These are phyloP conservation scores for Globisporangium paroecandrum DNA, from an alignment of 352 stramenopile species.

Conservation along the genomic window DNA sequence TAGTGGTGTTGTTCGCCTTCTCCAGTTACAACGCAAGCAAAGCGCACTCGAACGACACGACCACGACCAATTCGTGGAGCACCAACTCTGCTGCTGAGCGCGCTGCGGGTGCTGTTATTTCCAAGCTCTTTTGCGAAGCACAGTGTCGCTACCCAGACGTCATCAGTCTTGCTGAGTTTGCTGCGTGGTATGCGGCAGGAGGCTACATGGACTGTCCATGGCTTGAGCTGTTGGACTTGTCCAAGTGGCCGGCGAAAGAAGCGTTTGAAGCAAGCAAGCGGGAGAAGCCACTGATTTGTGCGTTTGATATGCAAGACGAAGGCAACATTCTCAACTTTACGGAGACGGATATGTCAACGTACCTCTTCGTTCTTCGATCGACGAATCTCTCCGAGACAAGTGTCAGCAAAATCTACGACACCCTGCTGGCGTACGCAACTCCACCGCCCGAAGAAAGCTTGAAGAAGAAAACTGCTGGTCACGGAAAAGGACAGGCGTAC, in stretches of 20 bases:
- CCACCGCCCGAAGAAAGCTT: constrained; percentile 64
- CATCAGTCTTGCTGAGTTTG: constrained; percentile 94
- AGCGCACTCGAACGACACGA: constrained; percentile 59
- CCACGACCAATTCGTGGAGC: constrained; percentile 54
- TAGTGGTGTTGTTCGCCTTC: constrained; percentile 83
- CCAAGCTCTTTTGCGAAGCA: constrained; percentile 82
- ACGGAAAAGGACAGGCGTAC: constrained; percentile 43
- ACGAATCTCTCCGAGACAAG: constrained; percentile 71
- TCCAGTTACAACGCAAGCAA: constrained; percentile 71
- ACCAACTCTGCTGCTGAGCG: constrained; percentile 81
- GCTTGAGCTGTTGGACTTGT: constrained; percentile 95
- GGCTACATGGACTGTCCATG: constrained; percentile 94
- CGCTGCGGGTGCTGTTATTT: constrained; percentile 88
- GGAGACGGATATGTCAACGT: constrained; percentile 82
- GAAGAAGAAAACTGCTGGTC: constrained; percentile 50
- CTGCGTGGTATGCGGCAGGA: constrained; percentile 93
- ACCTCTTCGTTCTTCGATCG: constrained; percentile 78
- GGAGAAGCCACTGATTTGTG: constrained; percentile 81
- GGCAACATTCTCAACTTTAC: constrained; percentile 82
- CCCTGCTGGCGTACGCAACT: constrained; percentile 65
- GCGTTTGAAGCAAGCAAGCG: constrained; percentile 85
- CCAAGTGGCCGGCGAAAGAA: constrained; percentile 92
- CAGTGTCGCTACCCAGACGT: constrained; percentile 57
- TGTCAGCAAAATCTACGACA: constrained; percentile 80
- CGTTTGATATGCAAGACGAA: constrained; percentile 85